Evolutionary conservation across 2,329 filamentous ascomycete species (phyloP).

Genomic region (Fusarium piperis): DNA sequence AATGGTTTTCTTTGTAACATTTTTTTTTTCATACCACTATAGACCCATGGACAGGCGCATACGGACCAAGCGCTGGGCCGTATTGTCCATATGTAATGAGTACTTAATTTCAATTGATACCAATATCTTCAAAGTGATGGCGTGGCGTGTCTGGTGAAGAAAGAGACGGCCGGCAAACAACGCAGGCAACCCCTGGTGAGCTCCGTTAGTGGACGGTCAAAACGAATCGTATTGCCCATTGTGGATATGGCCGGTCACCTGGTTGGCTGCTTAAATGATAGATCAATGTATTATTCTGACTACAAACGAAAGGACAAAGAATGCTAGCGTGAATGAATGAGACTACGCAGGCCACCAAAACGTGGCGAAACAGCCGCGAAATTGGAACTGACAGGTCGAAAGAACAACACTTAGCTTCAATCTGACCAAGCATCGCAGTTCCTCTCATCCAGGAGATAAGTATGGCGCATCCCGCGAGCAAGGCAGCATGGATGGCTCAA

Average conservation of each 20-base stretch:
- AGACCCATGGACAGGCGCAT: constrained; percentile 32
- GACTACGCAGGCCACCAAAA: constrained; percentile 3
- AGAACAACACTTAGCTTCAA: constrained; percentile 7
- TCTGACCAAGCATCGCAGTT: not conserved
- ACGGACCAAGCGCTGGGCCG: constrained; percentile 55
- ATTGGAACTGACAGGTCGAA: not conserved
- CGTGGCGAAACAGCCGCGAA: constrained; percentile 1
- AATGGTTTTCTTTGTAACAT: constrained; percentile 18
- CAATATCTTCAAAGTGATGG: not conserved
- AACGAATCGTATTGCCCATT: not conserved
- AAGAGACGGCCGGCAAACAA: not conserved
- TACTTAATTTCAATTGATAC: constrained; percentile 38
- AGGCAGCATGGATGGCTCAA: not conserved
- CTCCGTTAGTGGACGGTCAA: not conserved
- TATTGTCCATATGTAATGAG: constrained; percentile 41
- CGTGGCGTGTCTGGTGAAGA: not conserved
- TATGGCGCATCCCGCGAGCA: not conserved
- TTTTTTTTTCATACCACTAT: constrained; percentile 9
- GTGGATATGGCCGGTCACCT: not conserved
- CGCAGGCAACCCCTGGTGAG: not conserved
- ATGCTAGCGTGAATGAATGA: not conserved
- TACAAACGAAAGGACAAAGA: not conserved
- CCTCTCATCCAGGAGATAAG: constrained; percentile 9
- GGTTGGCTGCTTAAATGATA: constrained; percentile 14
- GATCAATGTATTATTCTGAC: constrained; percentile 7